A percentile compares a stretch with the other conserved stretches of the same genome.
Conservation (phyloP, 2,329 filamentous ascomycete species). For the Colletotrichum sp. region DNA sequence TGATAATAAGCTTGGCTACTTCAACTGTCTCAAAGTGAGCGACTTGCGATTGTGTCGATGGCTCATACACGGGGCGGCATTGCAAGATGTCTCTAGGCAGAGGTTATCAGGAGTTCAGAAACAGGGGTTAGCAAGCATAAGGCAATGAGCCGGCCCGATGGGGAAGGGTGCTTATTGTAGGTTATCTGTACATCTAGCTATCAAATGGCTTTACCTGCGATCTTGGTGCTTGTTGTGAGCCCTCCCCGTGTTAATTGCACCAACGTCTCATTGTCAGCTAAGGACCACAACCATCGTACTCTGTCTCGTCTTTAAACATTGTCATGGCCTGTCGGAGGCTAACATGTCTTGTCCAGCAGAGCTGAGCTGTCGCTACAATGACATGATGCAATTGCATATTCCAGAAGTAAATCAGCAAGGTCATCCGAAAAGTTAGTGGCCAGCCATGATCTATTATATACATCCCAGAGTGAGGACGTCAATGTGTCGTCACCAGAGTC, state of each 20-base stretch:
- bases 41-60: neutral
- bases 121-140: neutral
- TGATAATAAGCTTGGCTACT: neutral
- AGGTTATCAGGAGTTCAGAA: neutral
- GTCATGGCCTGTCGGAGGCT: neutral
- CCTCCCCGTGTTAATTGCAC: neutral
- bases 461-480: neutral
- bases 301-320: neutral
- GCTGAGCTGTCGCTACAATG: neutral
- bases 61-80: neutral
- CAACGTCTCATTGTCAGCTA: neutral
- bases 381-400: neutral
- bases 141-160: neutral
- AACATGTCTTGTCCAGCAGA: neutral
- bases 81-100: neutral
- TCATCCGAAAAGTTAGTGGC: neutral
- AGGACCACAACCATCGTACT: neutral
- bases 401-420: neutral
- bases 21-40: neutral
- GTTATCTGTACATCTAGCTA: constrained; percentile 21
- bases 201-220: constrained; percentile 7
- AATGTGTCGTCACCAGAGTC: neutral
- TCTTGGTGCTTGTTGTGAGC: neutral
- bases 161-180: constrained; percentile 3
- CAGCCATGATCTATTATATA: neutral